A percentile compares a stretch with the other conserved stretches of the same genome.
Evolutionary conservation across 345 rosid species (phyloP).

Genomic region (Salix purpurea): DNA sequence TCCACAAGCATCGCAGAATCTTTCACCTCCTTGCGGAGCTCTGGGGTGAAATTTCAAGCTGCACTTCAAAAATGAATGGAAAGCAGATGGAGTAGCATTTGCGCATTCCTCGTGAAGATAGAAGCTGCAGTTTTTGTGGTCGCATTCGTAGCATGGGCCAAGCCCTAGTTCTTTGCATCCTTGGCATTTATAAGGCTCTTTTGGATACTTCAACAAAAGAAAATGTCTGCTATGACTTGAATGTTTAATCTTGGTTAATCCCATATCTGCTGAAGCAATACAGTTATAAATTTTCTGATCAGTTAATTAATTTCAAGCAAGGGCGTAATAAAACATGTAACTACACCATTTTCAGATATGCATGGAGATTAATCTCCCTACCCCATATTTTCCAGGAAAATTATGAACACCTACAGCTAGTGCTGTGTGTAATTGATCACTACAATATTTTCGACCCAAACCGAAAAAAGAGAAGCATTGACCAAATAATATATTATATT

Average conservation of each 20-base stretch:
- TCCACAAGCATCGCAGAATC: conserved; percentile 13
- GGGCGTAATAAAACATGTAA: background rate
- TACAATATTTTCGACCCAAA: too few species aligned
- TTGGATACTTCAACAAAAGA: background rate
- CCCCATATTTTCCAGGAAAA: background rate
- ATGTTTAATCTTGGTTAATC: background rate
- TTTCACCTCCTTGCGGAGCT: background rate
- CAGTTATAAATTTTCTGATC: background rate
- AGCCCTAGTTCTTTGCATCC: background rate
- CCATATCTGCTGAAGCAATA: background rate
- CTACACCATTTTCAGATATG: background rate
- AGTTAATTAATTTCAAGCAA: background rate
- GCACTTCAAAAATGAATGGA: background rate
- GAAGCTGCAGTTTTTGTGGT: background rate
- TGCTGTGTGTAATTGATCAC: too few species aligned
- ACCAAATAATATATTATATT: too few species aligned
- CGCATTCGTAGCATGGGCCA: conserved; percentile 12
- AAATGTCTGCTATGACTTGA: background rate
- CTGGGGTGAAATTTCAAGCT: background rate
- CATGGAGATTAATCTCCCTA: background rate
- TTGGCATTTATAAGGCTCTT: background rate
- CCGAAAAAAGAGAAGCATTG: too few species aligned
- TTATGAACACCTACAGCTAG: background rate
- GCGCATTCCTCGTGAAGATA: conserved; percentile 9
- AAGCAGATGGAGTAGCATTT: background rate